A percentile compares a stretch with the other conserved stretches of the same genome.
These are phyloP conservation scores for Lasiosphaeria miniovina DNA, from an alignment of 495 filamentous ascomycete genomes.

Conservation along the genomic window DNA sequence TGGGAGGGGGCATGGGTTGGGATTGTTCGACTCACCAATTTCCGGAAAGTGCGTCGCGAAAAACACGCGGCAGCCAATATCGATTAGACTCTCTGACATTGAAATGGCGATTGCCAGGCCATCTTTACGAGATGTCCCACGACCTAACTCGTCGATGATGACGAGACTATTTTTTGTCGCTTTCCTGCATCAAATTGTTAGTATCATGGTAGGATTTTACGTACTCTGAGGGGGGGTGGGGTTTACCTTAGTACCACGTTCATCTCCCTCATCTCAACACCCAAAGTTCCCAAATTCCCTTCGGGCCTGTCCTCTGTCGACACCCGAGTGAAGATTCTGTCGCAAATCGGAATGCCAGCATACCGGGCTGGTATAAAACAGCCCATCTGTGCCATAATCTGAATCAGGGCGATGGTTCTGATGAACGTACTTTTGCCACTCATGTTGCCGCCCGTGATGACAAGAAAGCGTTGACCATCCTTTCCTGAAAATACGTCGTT, in stretches of 20 bases:
- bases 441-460: conserved; percentile 98
- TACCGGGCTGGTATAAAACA: conserved; percentile 85
- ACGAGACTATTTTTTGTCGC: conserved; percentile 71
- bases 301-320: conserved; percentile 86
- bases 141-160: conserved; percentile 89
- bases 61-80: conserved; percentile 74
- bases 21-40: conserved; percentile 44
- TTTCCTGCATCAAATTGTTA: conserved; percentile 44
- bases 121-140: conserved; percentile 86
- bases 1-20: background rate
- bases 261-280: conserved; percentile 92
- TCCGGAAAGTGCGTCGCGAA: conserved; percentile 92
- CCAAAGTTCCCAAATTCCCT: conserved; percentile 89
- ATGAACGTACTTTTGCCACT: conserved; percentile 98
- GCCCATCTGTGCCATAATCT: conserved; percentile 90
- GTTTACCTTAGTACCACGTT: conserved; percentile 74
- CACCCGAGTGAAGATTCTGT: conserved; percentile 82
- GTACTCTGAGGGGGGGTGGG: conserved; percentile 21
- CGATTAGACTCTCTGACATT: conserved; percentile 80
- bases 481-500: conserved; percentile 82
- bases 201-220: background rate
- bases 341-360: conserved; percentile 75
- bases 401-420: conserved; percentile 75
- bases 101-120: conserved; percentile 86
- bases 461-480: conserved; percentile 74